phyloP scores from a whole-genome alignment of 2,329 filamentous ascomycete species.

The Truncatella angustata region DNA sequence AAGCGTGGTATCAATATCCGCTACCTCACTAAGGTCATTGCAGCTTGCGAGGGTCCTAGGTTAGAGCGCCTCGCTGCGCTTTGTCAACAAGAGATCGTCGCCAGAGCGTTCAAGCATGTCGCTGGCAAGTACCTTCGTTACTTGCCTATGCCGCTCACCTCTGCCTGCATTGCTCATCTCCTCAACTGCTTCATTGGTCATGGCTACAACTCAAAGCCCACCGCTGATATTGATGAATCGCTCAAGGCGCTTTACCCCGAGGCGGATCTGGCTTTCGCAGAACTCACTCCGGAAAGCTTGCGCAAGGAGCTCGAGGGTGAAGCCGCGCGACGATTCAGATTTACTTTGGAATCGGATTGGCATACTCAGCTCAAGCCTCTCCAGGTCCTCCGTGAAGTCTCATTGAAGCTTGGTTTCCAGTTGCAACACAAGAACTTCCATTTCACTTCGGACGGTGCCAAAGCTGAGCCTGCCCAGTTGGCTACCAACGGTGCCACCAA shows the following conservation, averaged over 20 bases:
- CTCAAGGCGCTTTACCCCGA: conserved; percentile 78
- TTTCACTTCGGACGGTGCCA: conserved; percentile 49
- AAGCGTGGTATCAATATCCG: conserved; percentile 96
- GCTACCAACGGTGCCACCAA: conserved; percentile 28
- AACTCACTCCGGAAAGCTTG: conserved; percentile 72
- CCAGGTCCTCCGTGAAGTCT: conserved; percentile 86
- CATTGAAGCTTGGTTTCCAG: conserved; percentile 86
- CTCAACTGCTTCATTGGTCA: conserved; percentile 89
- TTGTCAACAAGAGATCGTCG: conserved; percentile 86
- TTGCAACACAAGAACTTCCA: conserved; percentile 74
- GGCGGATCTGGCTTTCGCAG: conserved; percentile 77
- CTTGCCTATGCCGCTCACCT: conserved; percentile 76
- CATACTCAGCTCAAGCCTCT: conserved; percentile 65
- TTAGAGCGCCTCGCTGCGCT: conserved; percentile 76
- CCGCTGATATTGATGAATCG: conserved; percentile 71
- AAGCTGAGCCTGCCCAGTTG: conserved; percentile 23
- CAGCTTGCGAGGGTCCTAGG: conserved; percentile 66
- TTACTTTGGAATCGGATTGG: conserved; percentile 69
- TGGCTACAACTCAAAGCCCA: conserved; percentile 73
- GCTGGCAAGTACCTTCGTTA: conserved; percentile 76
- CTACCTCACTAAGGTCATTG: conserved; percentile 84
- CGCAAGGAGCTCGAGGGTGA: conserved; percentile 69
- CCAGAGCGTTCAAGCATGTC: conserved; percentile 94
- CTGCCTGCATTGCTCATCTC: conserved; percentile 78
- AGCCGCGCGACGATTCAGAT: conserved; percentile 72